Percentiles rank a stretch among this genome's conserved stretches.
phyloP scores from a whole-genome alignment of 441 rosid genomes.

The Syzygium malaccense region DNA sequence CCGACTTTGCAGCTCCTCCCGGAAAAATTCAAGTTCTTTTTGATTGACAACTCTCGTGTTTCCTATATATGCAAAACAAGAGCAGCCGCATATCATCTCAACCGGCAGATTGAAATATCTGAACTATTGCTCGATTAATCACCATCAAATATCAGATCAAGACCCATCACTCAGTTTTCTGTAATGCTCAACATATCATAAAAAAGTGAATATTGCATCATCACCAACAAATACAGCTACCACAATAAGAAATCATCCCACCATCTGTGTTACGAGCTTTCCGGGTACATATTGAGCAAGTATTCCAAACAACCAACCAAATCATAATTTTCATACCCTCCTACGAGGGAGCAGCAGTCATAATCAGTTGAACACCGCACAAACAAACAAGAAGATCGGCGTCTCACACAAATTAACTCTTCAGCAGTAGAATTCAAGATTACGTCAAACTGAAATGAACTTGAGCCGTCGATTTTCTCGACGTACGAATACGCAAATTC shows the following conservation, averaged over 20 bases:
- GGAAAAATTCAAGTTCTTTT: conserved; percentile 66
- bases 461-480: neutral
- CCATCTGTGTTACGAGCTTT: neutral
- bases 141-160: neutral
- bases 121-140: no score
- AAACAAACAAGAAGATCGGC: neutral
- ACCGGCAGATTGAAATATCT: no score
- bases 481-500: neutral
- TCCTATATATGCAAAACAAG: conserved; percentile 23
- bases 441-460: neutral
- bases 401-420: neutral
- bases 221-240: neutral
- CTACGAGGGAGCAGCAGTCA: neutral
- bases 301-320: neutral
- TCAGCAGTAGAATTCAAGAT: neutral
- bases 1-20: conserved; percentile 63
- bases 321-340: neutral
- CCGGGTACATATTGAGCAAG: neutral
- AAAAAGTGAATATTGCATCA: neutral
- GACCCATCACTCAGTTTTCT: neutral
- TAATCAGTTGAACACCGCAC: neutral
- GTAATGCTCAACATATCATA: neutral
- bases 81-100: neutral
- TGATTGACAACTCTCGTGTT: conserved; percentile 78
- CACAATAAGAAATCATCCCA: neutral